phyloP scores from a whole-genome alignment of 371 early-diverging fungal species.

The Basidiobolus meristosporus region DNA sequence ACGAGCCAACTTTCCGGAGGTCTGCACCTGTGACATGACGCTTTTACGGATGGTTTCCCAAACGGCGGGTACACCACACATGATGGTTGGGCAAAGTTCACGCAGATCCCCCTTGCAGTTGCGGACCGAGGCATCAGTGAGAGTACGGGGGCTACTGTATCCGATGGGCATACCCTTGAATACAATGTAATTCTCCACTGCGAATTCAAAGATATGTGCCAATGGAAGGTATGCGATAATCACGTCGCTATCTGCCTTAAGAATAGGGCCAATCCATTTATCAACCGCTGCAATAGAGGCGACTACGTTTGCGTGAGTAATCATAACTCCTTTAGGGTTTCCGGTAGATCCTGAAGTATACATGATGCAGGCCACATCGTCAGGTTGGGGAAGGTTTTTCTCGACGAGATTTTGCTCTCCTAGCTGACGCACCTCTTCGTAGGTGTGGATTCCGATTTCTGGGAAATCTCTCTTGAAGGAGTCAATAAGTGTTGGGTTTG shows the following conservation, averaged over 20 bases:
- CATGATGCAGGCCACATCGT: conserved; percentile 80
- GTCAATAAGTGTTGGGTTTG: too few species aligned
- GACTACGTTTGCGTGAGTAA: conserved; percentile 75
- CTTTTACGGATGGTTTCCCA: conserved; percentile 88
- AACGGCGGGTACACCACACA: conserved; percentile 86
- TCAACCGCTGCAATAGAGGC: too few species aligned
- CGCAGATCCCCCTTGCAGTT: conserved; percentile 88
- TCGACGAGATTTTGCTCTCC: conserved; percentile 42
- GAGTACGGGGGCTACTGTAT: conserved; percentile 73
- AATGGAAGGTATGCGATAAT: too few species aligned
- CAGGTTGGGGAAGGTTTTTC: conserved; percentile 37
- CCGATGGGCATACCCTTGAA: conserved; percentile 66
- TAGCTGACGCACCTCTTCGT: conserved; percentile 33
- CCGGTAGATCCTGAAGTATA: conserved; percentile 95
- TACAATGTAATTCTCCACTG: conserved; percentile 54
- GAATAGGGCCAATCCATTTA: too few species aligned
- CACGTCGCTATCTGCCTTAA: too few species aligned
- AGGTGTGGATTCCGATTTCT: conserved; percentile 20
- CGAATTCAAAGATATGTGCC: conserved; percentile 82
- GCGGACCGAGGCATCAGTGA: conserved; percentile 79
- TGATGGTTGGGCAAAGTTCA: conserved; percentile 76
- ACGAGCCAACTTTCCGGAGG: conserved; percentile 36
- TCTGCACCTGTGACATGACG: conserved; percentile 45
- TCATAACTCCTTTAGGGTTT: conserved; percentile 72
- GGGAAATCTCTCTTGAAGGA: conserved; percentile 8